A percentile compares a stretch with the other conserved stretches of the same genome.
phyloP scores from a whole-genome alignment of 805 yeast genomes.

The Kregervanrija delftensis region DNA sequence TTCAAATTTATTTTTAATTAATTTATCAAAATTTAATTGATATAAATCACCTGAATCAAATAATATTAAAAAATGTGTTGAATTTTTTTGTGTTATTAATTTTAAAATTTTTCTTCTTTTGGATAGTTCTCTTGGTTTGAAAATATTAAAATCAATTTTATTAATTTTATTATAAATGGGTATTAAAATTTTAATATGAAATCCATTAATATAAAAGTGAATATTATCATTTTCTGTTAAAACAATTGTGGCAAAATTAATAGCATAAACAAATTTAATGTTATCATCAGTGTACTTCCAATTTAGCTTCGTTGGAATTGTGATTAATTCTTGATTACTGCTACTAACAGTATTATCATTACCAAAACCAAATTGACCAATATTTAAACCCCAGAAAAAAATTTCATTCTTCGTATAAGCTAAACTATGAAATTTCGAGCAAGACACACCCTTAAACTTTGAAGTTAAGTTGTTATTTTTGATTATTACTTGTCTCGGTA shows the following conservation, averaged over 20 bases:
- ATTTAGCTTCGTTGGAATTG: constrained; percentile 26
- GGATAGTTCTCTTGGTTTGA: constrained; percentile 47
- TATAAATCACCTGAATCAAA: constrained; percentile 57
- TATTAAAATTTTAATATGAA: constrained; percentile 42
- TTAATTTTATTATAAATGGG: constrained; percentile 27
- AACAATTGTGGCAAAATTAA: constrained; percentile 65
- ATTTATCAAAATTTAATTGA: constrained; percentile 26
- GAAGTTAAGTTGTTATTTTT: background rate
- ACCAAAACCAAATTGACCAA: constrained; percentile 72
- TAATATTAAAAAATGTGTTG: constrained; percentile 39
- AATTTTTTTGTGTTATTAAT: constrained; percentile 31
- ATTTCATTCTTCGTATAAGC: constrained; percentile 44
- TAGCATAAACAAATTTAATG: constrained; percentile 52
- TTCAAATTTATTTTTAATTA: constrained; percentile 25
- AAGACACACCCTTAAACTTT: constrained; percentile 35
- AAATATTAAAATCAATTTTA: constrained; percentile 43
- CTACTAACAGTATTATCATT: constrained; percentile 8
- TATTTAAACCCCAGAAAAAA: constrained; percentile 69
- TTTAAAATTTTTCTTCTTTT: constrained; percentile 29
- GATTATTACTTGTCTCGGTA: background rate
- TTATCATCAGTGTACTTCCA: constrained; percentile 38
- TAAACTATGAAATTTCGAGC: constrained; percentile 64
- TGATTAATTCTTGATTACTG: constrained; percentile 5
- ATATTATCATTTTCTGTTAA: constrained; percentile 52
- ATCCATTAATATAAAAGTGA: constrained; percentile 52